Evolutionary conservation across 176 grass and related monocot genomes (phyloP), one percentile per base, ranked within the genome.

Genomic region (Metroxylon sagu): DNA sequence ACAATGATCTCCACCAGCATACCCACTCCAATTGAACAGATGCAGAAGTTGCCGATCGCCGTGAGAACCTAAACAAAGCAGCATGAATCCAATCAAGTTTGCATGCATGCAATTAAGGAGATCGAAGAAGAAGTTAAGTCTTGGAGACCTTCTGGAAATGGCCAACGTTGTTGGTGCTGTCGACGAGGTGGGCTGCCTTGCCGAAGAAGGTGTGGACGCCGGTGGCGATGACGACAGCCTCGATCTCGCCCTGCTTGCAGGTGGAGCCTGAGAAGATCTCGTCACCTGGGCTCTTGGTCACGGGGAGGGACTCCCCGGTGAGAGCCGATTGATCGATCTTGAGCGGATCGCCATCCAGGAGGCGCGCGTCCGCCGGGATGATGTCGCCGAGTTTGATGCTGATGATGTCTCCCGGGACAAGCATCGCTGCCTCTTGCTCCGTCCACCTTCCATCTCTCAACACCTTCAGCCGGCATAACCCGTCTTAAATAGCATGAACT

Each of bases 331-430:
- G 90, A 71, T 95, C 86, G 43, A 95, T 84, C 85, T 95, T 95
- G 15, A 90, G 83, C 1, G 90, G 80, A 70, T 95, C 90, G 3
- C 90, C 86, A 26, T 97, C 87, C 1, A 97, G 25, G 4, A 97
- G 73, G 19, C 87, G 55, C 14, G 84, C 87, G 50, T 97, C 92
- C 0, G 92, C 84, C 1, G 92, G 92, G 68, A 88, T 80, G 75
- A 96, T 88, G 81, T 96, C 81, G 29, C 92, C 87, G 3, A 97
- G 92, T 75, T 97, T 97, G 65, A 91, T 79, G 73, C 87, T 90
- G 75, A 97, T 80, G 57, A 91, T 85, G 74, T 97, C 92, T 2
- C 84, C 87, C 0, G 87, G 92, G 16, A 91, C 81, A 25, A 97
- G 74, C 51, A 91, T 91, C 6, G 78, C 75, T 4, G 87, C 84